These are phyloP conservation scores for Daphne laureola DNA, from an alignment of 441 rosid genomes.

Conservation along the genomic window DNA sequence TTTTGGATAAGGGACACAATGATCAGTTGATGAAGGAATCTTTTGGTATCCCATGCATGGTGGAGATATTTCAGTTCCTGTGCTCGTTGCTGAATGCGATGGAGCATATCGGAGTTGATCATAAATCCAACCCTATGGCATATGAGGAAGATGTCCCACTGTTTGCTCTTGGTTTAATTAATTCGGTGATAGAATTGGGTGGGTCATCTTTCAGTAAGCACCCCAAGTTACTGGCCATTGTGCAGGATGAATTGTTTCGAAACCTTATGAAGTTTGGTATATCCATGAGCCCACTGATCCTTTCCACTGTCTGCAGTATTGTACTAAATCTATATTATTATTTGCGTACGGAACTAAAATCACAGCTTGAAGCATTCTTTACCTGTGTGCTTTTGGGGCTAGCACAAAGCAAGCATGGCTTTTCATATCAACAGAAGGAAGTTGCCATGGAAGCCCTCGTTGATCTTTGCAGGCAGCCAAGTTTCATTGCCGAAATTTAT, in stretches of 20 bases:
- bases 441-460: slow-evolving; percentile 94
- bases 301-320: slow-evolving; percentile 81
- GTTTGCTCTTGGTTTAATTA: slow-evolving; percentile 83
- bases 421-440: slow-evolving; percentile 86
- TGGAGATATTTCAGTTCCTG: slow-evolving; percentile 82
- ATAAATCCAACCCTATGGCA: slow-evolving; percentile 67
- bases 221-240: slow-evolving; percentile 54
- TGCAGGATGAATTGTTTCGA: slow-evolving; percentile 76
- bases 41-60: slow-evolving; percentile 88
- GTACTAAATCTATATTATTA: slow-evolving; percentile 81
- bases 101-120: slow-evolving; percentile 51
- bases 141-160: slow-evolving; percentile 97
- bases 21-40: slow-evolving; percentile 57
- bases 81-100: slow-evolving; percentile 70
- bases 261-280: slow-evolving; percentile 88
- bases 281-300: slow-evolving; percentile 87
- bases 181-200: slow-evolving; percentile 80
- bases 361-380: slow-evolving; percentile 92
- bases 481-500: slow-evolving; percentile 78
- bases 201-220: slow-evolving; percentile 59
- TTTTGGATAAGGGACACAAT: slow-evolving; percentile 37
- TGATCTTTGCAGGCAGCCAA: slow-evolving; percentile 81
- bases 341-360: slow-evolving; percentile 70
- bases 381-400: slow-evolving; percentile 80
- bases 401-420: slow-evolving; percentile 76